A percentile compares a stretch with the other conserved stretches of the same genome.
These are phyloP conservation scores for Monilinia fructigena DNA, from an alignment of 2,329 filamentous ascomycete genomes.

Conservation along the genomic window DNA sequence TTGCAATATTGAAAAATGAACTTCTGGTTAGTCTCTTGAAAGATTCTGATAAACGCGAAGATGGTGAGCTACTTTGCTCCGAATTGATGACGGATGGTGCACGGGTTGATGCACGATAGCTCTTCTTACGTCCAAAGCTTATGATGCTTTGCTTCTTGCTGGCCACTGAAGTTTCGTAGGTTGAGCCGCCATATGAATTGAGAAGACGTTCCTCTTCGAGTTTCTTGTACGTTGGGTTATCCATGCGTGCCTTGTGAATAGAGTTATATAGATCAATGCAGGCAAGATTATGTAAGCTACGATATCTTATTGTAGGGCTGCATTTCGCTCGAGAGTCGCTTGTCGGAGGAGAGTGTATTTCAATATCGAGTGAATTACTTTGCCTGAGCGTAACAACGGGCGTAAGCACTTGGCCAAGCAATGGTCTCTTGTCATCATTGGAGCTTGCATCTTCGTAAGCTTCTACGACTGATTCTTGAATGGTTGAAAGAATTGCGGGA, in stretches of 20 bases:
- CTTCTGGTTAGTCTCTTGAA: slow-evolving; percentile 70
- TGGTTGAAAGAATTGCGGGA: slow-evolving; percentile 15
- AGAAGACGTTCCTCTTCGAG: slow-evolving; percentile 65
- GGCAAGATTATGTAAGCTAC: slow-evolving; percentile 72
- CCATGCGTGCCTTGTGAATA: slow-evolving; percentile 84
- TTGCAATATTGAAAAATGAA: slow-evolving; percentile 77
- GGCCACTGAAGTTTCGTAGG: slow-evolving; percentile 45
- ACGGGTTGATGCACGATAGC: slow-evolving; percentile 58
- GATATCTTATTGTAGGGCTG: slow-evolving; percentile 71
- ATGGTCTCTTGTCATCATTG: slow-evolving; percentile 43
- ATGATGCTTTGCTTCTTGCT: slow-evolving; percentile 51
- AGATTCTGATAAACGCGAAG: slow-evolving; percentile 65
- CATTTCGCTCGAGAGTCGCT: slow-evolving; percentile 66
- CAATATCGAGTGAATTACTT: slow-evolving; percentile 89
- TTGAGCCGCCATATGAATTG: slow-evolving; percentile 63
- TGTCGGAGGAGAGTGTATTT: slow-evolving; percentile 83
- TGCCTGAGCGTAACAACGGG: slow-evolving; percentile 86
- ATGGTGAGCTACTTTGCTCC: slow-evolving; percentile 71
- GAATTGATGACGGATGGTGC: slow-evolving; percentile 59
- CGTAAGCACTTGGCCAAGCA: slow-evolving; percentile 79
- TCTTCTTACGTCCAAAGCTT: slow-evolving; percentile 41
- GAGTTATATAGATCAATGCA: slow-evolving; percentile 80
- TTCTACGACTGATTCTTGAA: slow-evolving; percentile 21
- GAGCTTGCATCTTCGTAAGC: slow-evolving; percentile 29
- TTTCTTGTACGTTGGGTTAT: slow-evolving; percentile 83